phyloP scores from a whole-genome alignment of 495 filamentous ascomycete species.

The Apodospora peruviana region DNA sequence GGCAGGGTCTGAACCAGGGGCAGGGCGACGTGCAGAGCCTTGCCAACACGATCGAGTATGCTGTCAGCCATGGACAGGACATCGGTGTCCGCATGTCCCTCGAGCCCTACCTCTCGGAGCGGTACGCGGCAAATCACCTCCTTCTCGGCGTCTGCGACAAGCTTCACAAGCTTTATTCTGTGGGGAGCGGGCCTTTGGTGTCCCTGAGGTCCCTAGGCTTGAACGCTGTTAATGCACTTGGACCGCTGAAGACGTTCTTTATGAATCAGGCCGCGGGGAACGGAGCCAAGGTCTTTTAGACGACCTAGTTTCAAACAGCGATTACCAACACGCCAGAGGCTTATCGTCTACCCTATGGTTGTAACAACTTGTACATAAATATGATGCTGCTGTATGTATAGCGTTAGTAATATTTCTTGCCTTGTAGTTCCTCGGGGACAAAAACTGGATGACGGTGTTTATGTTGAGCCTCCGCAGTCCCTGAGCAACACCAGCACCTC shows the following conservation, averaged over 20 bases:
- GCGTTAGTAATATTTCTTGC: too few species aligned
- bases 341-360: too few species aligned
- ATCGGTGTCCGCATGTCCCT: conserved; percentile 67
- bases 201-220: conserved; percentile 72
- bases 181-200: conserved; percentile 68
- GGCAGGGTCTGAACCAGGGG: conserved; percentile 92
- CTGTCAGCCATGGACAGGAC: conserved; percentile 74
- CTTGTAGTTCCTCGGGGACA: too few species aligned
- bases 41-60: conserved; percentile 64
- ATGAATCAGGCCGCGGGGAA: conserved; percentile 84
- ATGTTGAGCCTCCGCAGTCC: too few species aligned
- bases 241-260: conserved; percentile 73
- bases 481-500: too few species aligned
- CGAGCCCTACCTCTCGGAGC: conserved; percentile 70
- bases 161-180: conserved; percentile 85
- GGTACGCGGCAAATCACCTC: conserved; percentile 77
- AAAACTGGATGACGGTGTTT: too few species aligned
- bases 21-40: conserved; percentile 80
- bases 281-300: conserved; percentile 39
- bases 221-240: conserved; percentile 67
- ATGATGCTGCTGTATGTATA: too few species aligned
- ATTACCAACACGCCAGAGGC: too few species aligned
- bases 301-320: not conserved
- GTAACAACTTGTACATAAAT: too few species aligned
- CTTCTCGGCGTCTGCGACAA: conserved; percentile 88